Base-by-base conservation (phyloP, 495 filamentous ascomycete species). In the Aspergillus ostianus region DNA sequence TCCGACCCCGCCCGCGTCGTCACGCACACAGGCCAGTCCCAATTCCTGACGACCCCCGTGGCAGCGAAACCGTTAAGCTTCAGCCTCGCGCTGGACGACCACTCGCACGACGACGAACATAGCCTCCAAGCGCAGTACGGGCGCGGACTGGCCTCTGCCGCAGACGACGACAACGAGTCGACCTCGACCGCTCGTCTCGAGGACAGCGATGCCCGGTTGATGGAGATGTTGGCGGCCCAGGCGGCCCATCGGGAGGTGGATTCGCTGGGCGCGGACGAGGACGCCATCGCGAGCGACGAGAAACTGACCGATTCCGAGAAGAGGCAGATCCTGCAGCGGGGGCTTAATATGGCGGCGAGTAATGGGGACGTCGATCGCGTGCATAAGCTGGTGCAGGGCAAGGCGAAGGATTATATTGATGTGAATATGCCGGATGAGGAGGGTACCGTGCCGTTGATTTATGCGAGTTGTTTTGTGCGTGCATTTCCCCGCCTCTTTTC, bases 401-500 rank as follows among this genome's bases (percentile, higher is more conserved):
- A 87, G 58, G 89, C 89, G 6, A 90, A 83, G 66, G 73, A 80
- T 44, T 95, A 85, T 66, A 81, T 98, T 50, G 92, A 98, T 76
- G 83, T 97, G 50, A 91, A 99, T 76, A 87, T 86, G 61, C 85
- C 90, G 6, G 94, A 99, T 68, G 91, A 96, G 71, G 94, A 99
- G 65, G 94, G 94, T 5, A 97, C 93, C 4, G 90, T 92, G 12
- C 90, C 94, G 12, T 77, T 99, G 66, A 96, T 99, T 57, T 99
- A 99, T 76, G 94, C 94, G 8, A 97, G 93, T 83, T 99, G 94
- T 71, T 99, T 99, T 82, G 94, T 93, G 73, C 77, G 89, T 86
- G 44, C 53, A 46, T 57, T 56, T 49, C 59, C 27, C 45, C 30
- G 27, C 21, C 44, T 29, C n/a, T 60, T 45, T n/a, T 19, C 23